Evolutionary conservation across 768 basidiomycete genomes (phyloP).

Genomic region (Mycena filopes): DNA sequence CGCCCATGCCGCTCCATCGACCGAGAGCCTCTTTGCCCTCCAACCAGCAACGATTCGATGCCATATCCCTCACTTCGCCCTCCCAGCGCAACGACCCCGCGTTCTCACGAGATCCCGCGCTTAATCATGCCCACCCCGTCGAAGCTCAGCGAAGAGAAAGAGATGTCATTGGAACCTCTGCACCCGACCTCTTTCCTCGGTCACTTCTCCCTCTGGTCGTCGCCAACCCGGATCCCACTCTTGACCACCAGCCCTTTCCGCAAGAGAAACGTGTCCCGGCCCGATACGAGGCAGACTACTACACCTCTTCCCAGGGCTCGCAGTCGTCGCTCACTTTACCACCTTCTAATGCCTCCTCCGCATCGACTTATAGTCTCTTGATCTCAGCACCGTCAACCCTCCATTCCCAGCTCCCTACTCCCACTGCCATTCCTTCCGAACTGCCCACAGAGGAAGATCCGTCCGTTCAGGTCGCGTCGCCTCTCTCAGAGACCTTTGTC

Average conservation of each 20-base stretch:
- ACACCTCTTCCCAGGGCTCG: constrained; percentile 6
- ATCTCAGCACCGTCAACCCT: constrained; percentile 11
- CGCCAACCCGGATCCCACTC: background rate
- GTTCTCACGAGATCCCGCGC: constrained; percentile 22
- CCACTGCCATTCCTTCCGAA: background rate
- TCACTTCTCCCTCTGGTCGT: background rate
- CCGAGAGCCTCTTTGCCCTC: background rate
- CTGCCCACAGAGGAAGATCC: constrained; percentile 5
- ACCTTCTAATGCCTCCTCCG: constrained; percentile 12
- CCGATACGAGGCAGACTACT: constrained; percentile 1
- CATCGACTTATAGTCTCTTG: constrained; percentile 1
- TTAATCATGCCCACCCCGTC: constrained; percentile 19
- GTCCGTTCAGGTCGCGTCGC: background rate
- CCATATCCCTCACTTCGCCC: constrained; percentile 23
- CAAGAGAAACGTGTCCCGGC: background rate
- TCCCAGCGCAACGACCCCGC: constrained; percentile 22
- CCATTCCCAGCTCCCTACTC: constrained; percentile 4
- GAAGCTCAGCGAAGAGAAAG: constrained; percentile 12
- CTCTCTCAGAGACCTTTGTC: background rate
- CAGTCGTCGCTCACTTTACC: constrained; percentile 17
- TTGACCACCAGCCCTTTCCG: background rate
- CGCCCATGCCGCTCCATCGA: background rate
- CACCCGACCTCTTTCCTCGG: background rate
- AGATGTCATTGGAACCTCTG: constrained; percentile 17
- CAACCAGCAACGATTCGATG: constrained; percentile 14